Base-by-base conservation (phyloP, 176 grass and related monocot genomes). In the Carex pumila region DNA sequence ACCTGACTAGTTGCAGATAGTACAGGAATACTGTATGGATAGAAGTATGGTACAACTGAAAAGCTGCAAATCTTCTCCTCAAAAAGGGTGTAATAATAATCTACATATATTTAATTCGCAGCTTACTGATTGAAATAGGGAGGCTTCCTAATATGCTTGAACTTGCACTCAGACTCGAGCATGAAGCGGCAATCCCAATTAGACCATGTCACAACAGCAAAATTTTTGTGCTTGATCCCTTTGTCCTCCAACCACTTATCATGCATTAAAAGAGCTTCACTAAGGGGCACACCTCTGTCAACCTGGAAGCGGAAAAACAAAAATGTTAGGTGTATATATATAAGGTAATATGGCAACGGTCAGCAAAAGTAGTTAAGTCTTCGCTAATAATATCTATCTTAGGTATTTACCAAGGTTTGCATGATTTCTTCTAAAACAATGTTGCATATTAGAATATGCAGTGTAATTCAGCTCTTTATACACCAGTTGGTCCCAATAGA, bases 231-330 rank as follows among this genome's bases (percentile, higher is more conserved):
- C 80, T 98, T 98, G 58, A 98, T 95, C 78, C 96, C 96, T 85
- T 95, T 98, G 17, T 98, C 90, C 79, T 98, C 96, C 67, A 98
- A 85, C 96, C 96, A 98, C 66, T 95, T 98, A 77, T 98, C 96
- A 85, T 98, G 96, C 96, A 98, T 98, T 71, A 98, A 85, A 69
- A 98, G 85, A 72, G 96, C 96, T 90, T 98, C 96, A 88, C 91
- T 91, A 60, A 98, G 71, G 71, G 96, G 89, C 41, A 98, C 96
- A 76, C 96, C 96, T 90, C 93, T 95, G 86, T 98, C 93, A 45
- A 98, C 96, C 96, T 98, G 84, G 41, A 88, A 52, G 57, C 79
- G 53, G 39, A 45, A 81, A 21, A 43, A 61, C 36, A 65, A 25
- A 61, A 1, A 61, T 21, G 43, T 61, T 6, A 39, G 52, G 59